A percentile compares a stretch with the other conserved stretches of the same genome.
These are phyloP conservation scores for Aethionema arabicum DNA, from an alignment of 345 rosid species.

Conservation along the genomic window DNA sequence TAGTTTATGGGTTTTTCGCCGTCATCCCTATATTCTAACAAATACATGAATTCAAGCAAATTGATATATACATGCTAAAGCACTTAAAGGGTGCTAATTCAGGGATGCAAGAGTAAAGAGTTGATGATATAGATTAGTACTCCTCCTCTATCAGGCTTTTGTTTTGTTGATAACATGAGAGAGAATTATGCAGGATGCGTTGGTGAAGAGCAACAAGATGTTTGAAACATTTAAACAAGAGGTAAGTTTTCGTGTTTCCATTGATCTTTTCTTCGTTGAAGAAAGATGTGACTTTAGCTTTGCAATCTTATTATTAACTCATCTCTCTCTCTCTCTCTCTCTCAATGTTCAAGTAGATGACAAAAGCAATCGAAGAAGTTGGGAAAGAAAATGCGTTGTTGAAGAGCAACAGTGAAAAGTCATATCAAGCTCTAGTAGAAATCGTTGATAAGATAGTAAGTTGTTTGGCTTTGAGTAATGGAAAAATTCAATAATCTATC, in stretches of 20 bases:
- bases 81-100: too few relatives aligned
- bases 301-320: conserved; percentile 7
- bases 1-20: too few relatives aligned
- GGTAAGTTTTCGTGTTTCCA: conserved; percentile 39
- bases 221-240: conserved; percentile 93
- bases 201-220: conserved; percentile 88
- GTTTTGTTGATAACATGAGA: background rate
- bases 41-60: too few relatives aligned
- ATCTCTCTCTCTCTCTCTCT: background rate
- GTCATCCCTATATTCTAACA: too few relatives aligned
- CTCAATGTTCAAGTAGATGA: conserved; percentile 52
- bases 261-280: background rate
- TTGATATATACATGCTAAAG: too few relatives aligned
- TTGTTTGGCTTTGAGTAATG: too few relatives aligned
- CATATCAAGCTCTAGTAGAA: conserved; percentile 69
- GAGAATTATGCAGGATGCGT: conserved; percentile 66
- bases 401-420: conserved; percentile 84
- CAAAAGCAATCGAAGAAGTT: conserved; percentile 82
- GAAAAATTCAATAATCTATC: too few relatives aligned
- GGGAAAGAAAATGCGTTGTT: conserved; percentile 80
- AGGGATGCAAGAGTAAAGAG: too few relatives aligned
- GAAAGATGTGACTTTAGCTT: background rate
- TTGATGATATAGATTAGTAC: background rate
- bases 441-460: too few relatives aligned
- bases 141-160: background rate